Conservation (phyloP, 202 grass and related monocot species). For the Cymbopogon flexuosus region DNA sequence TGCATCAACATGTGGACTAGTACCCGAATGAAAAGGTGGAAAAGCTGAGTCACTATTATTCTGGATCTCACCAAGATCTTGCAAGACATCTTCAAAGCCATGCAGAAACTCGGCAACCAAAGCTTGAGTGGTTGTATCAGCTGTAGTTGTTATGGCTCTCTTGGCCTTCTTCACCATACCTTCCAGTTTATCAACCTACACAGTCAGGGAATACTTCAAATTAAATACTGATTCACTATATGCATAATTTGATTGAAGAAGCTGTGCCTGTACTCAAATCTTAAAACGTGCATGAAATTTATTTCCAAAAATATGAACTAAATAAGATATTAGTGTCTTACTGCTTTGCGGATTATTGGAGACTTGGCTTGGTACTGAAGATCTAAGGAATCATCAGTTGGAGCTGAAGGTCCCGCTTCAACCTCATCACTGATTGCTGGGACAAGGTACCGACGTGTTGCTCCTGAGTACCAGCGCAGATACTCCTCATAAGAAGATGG, state of each 20-base stretch:
- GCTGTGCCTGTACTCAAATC: conserved; percentile 15
- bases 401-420: conserved; percentile 31
- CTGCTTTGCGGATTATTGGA: conserved; percentile 42
- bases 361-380: conserved; percentile 29
- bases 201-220: conserved; percentile 4
- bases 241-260: background rate
- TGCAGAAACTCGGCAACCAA: conserved; percentile 41
- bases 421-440: conserved; percentile 21
- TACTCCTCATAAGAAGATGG: conserved; percentile 45
- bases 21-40: background rate
- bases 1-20: conserved; percentile 18
- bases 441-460: conserved; percentile 44
- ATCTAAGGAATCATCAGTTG: conserved; percentile 7
- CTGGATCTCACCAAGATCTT: conserved; percentile 37
- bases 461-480: conserved; percentile 42
- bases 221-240: conserved; percentile 1
- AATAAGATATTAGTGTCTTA: conserved; percentile 21
- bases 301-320: background rate
- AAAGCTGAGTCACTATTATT: conserved; percentile 1
- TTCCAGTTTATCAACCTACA: conserved; percentile 44
- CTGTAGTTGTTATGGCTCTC: conserved; percentile 32
- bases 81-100: conserved; percentile 46
- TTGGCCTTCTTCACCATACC: conserved; percentile 39
- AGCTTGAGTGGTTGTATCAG: conserved; percentile 34
- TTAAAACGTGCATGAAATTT: background rate